Evolutionary conservation across 192 early-diverging fungal genomes (phyloP).

Genomic region (Backusella macrospora): DNA sequence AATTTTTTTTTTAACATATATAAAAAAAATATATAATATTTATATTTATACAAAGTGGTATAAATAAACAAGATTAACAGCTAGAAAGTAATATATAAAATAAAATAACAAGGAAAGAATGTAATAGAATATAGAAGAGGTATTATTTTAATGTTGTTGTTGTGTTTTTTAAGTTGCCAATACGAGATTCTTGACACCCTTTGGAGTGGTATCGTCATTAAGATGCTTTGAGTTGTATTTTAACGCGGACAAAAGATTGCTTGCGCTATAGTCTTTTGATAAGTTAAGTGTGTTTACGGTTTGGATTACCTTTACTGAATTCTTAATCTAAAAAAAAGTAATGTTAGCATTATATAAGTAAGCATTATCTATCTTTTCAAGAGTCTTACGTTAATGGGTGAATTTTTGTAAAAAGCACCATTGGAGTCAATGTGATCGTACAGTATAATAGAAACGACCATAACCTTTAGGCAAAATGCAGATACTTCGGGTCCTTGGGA

Average conservation of each 20-base stretch:
- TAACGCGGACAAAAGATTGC: constrained; percentile 73
- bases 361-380: constrained; percentile 15
- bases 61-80: background rate
- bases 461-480: constrained; percentile 83
- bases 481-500: constrained; percentile 59
- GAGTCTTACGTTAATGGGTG: constrained; percentile 77
- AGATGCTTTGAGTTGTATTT: constrained; percentile 80
- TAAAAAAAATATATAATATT: background rate
- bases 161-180: constrained; percentile 37
- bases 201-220: constrained; percentile 79
- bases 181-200: constrained; percentile 56
- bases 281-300: constrained; percentile 37
- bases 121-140: background rate
- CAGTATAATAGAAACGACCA: constrained; percentile 86
- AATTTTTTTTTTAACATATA: background rate
- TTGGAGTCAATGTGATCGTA: constrained; percentile 88
- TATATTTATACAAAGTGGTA: background rate
- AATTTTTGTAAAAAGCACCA: constrained; percentile 77
- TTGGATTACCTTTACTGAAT: constrained; percentile 43
- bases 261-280: constrained; percentile 37
- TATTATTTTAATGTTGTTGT: background rate
- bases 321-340: constrained; percentile 35
- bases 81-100: constrained; percentile 3
- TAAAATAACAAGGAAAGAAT: constrained; percentile 4
- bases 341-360: background rate